Base-by-base conservation (phyloP, 352 stramenopile genomes). In the Pythium monospermum region DNA sequence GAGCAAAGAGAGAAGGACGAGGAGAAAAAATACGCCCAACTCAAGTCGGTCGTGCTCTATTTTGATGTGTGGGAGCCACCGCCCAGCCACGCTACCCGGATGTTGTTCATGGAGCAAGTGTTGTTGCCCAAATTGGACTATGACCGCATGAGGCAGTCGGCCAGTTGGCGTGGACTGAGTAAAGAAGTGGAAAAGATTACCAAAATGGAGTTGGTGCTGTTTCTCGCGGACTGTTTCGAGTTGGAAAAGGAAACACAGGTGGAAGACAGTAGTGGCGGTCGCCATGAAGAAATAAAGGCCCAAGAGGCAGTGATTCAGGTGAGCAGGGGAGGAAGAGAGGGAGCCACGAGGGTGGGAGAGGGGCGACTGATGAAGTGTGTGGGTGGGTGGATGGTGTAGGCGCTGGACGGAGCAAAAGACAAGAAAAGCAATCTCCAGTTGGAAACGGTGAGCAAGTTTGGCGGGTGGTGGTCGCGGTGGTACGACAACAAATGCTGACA, bases 51-150 rank as follows among this genome's bases (percentile, higher is more conserved):
- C 6, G 67, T 76, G 22, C 30, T 73, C 54, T 98, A 97, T 65
- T 98, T 85, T 48, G 76, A 88, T 22, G 59, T 79, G 21, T 97
- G 87, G 85, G 83, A 95, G 38, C 69, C 67, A 15, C 88, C 89
- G 10, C 88, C 91, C 19, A 96, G 84, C 41, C 80, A 85, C 27
- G 64, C 76, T 7, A 86, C 83, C 4, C 59, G 83, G 2, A 25
- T 89, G 11, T 45, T 85, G 26, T 96, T 92, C 50, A 88, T 96
- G 66, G 71, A 94, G 28, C 85, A 96, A 55, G 73, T 95, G 19
- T 53, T 96, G 7, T 21, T 96, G 26, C 72, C 88, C 1, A 71
- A 77, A 26, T 45, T 97, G 31, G 59, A 76, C 18, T 91, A 84
- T 54, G 76, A 94, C 18, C 52, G 67, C 8, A 72, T 98, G 28